A percentile compares a stretch with the other conserved stretches of the same genome.
These are phyloP conservation scores for Leucaena leucocephala DNA, from an alignment of 306 rosid genomes.

Conservation along the genomic window DNA sequence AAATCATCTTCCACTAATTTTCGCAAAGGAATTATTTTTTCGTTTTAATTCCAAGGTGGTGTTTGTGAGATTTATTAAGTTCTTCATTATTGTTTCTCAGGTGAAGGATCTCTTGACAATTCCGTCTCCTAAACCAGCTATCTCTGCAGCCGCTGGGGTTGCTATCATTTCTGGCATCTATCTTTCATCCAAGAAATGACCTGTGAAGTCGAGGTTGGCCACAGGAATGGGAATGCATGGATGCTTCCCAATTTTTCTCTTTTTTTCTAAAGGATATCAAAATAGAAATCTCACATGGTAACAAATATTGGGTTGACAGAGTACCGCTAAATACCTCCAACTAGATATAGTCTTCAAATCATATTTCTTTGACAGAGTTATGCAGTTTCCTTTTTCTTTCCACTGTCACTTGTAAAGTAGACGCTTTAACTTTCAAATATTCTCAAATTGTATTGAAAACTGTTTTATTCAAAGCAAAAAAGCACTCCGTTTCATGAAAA, in stretches of 20 bases:
- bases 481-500: too few species aligned
- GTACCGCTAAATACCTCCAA: too few species aligned
- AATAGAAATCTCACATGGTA: background rate
- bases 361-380: too few species aligned
- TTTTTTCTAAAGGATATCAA: background rate
- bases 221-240: background rate
- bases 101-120: conserved; percentile 68
- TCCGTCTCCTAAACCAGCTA: conserved; percentile 54
- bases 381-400: too few species aligned
- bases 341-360: too few species aligned
- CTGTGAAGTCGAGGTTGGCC: conserved; percentile 5
- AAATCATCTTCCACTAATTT: conserved; percentile 4
- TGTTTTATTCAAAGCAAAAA: too few species aligned
- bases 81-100: conserved; percentile 42
- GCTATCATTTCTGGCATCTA: conserved; percentile 79
- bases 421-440: too few species aligned
- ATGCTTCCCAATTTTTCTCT: background rate
- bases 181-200: conserved; percentile 66
- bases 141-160: conserved; percentile 56
- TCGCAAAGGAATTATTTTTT: background rate
- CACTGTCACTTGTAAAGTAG: too few species aligned
- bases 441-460: too few species aligned
- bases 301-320: conserved; percentile 30
- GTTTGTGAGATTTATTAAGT: too few species aligned
- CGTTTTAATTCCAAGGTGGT: background rate